Base-by-base conservation (phyloP, 2,329 filamentous ascomycete genomes). In the Pseudogymnoascus sp. region DNA sequence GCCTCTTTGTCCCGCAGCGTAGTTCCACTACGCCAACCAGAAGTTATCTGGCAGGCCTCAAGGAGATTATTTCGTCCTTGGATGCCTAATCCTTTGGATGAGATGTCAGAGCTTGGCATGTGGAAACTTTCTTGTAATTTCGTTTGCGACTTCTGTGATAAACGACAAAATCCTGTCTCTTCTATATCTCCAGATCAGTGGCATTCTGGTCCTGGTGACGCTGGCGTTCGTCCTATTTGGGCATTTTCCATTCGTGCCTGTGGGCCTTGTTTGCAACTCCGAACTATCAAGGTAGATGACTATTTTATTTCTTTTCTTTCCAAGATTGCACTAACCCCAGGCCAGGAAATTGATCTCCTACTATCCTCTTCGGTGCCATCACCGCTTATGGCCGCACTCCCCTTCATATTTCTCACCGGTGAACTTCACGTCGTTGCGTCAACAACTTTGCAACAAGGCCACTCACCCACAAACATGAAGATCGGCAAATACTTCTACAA, bases 91-190 rank as follows among this genome's bases (percentile, higher is more conserved):
- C 90, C 90, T 29, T 78, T 93, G 59, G 76, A 78, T 61, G 81
- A 80, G 63, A 83, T 81, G 71, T 83, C 83, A 43, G 90, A 94
- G 73, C 77, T 90, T 66, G 83, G 87, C 43, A 92, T 92, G 89
- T 91, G 90, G 83, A 83, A 82, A 69, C 77, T 94, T 60, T 79
- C 85, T 37, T 86, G 84, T 72, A 81, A 83, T 58, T 77, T 71
- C 31, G 74, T 71, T 62, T 95, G 91, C 73, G 86, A 92, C 70
- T 84, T 86, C 67, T 94, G 91, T 74, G 77, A 75, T 61, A 83
- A 78, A 65, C 68, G 66, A 59, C 58, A 38, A 72, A 70, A 65
- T 65, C 61, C 63, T 65, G 64, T 39, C 67, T 66, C 52, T 43
- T 66, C 61, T 64, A 70, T 63, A 64, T 71, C 64, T 68, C 73